Conservation (phyloP, 441 rosid genomes). For the Biscutella laevigata region DNA sequence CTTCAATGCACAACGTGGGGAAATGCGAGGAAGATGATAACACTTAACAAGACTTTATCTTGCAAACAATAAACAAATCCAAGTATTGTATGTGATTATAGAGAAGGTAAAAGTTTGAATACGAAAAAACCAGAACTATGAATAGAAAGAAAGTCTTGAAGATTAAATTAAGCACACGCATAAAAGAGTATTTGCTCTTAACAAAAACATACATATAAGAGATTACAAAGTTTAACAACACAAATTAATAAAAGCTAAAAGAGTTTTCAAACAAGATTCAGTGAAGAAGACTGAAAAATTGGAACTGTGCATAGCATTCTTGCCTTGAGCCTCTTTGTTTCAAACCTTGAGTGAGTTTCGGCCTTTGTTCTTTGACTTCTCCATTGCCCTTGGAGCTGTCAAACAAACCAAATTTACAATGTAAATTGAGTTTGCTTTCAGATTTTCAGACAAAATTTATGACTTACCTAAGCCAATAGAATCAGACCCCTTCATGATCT, state of each 20-base stretch:
- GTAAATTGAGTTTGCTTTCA: not conserved
- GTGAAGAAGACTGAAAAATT: slow-evolving; percentile 12
- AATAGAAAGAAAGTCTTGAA: not conserved
- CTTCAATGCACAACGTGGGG: no score
- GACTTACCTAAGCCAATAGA: slow-evolving; percentile 76
- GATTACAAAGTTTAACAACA: slow-evolving; percentile 1
- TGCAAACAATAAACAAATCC: slow-evolving; percentile 13
- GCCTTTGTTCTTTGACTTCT: slow-evolving; percentile 25
- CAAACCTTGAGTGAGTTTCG: no score
- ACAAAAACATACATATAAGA: slow-evolving; percentile 9
- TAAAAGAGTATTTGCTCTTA: slow-evolving; percentile 11
- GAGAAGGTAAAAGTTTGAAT: not conserved
- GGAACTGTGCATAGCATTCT: slow-evolving; percentile 20
- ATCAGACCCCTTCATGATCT: slow-evolving; percentile 88
- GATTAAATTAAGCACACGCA: slow-evolving; percentile 16
- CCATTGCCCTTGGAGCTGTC: slow-evolving; percentile 26
- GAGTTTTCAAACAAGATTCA: slow-evolving; percentile 20
- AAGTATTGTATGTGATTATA: not conserved
- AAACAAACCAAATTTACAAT: not conserved
- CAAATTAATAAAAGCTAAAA: slow-evolving; percentile 12
- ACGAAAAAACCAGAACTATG: not conserved
- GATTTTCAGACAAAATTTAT: not conserved
- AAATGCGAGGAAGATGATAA: no score
- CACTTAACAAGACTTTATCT: no score
- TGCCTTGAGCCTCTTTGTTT: slow-evolving; percentile 10